Percentiles rank a stretch among this genome's conserved stretches.
Evolutionary conservation across 2,329 filamentous ascomycete species (phyloP).

Genomic region (Ophiocordyceps camponoti-floridani): DNA sequence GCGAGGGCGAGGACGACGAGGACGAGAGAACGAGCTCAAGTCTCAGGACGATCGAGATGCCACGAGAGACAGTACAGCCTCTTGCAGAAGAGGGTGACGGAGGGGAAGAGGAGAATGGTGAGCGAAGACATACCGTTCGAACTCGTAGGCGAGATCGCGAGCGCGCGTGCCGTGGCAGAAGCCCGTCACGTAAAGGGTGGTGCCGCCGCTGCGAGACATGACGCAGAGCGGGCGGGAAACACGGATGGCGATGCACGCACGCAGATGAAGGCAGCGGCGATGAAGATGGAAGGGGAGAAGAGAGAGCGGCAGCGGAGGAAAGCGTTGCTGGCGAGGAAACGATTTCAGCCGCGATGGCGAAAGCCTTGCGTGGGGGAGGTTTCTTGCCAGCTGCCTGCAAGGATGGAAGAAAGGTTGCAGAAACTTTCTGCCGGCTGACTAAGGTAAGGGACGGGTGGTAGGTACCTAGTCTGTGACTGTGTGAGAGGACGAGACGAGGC

Average conservation of each 20-base stretch:
- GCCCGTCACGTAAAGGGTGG: constrained; percentile 95
- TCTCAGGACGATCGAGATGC: constrained; percentile 8
- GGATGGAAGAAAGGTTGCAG: constrained; percentile 2
- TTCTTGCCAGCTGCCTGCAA: neutral
- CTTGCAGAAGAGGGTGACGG: constrained; percentile 8
- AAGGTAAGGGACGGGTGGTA: neutral
- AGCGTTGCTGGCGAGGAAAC: too few relatives aligned
- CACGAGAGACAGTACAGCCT: constrained; percentile 6
- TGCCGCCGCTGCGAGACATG: constrained; percentile 85
- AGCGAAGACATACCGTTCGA: constrained; percentile 90
- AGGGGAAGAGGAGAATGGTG: constrained; percentile 15
- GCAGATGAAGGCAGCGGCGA: neutral
- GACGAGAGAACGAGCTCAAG: constrained; percentile 10
- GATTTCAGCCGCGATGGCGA: neutral
- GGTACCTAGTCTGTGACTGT: too few relatives aligned
- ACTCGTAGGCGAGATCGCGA: constrained; percentile 98
- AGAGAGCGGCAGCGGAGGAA: neutral
- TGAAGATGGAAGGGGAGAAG: neutral
- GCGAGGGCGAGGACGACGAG: constrained; percentile 9
- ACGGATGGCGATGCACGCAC: too few relatives aligned
- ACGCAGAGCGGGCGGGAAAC: neutral
- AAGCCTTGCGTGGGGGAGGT: neutral
- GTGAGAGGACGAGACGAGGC: neutral
- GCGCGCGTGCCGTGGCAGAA: constrained; percentile 98
- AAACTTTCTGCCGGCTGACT: constrained; percentile 8